Percentiles rank a stretch among this genome's conserved stretches.
Evolutionary conservation across 2,329 filamentous ascomycete species (phyloP).

Genomic region (Fusarium camptoceras): DNA sequence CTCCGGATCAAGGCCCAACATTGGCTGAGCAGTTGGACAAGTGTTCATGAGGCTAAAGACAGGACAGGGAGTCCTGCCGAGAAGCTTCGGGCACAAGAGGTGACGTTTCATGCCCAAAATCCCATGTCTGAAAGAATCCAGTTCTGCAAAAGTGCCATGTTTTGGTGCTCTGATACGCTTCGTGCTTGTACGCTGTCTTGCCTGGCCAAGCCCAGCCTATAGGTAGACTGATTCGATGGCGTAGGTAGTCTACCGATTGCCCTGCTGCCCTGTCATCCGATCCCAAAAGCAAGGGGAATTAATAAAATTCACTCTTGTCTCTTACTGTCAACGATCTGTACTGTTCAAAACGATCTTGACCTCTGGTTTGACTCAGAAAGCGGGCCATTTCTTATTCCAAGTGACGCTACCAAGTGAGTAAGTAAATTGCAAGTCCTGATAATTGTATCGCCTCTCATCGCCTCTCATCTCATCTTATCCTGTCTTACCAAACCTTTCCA

Average conservation of each 20-base stretch:
- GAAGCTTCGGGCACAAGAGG: conserved; percentile 16
- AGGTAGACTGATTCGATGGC: conserved; percentile 6
- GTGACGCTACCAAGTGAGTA: conserved; percentile 12
- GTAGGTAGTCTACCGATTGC: background rate
- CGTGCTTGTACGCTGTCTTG: background rate
- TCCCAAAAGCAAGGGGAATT: conserved; percentile 18
- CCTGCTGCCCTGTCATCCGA: conserved; percentile 27
- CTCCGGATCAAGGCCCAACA: conserved; percentile 13
- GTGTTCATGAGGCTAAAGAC: conserved; percentile 3
- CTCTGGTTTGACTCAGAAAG: conserved; percentile 26
- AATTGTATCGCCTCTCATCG: background rate
- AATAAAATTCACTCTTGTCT: conserved; percentile 19
- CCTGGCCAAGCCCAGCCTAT: background rate
- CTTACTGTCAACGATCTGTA: conserved; percentile 1
- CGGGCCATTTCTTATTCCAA: conserved; percentile 12
- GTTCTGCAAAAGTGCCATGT: conserved; percentile 42
- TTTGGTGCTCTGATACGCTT: conserved; percentile 4
- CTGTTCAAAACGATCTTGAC: conserved; percentile 2
- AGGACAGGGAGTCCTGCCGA: conserved; percentile 20
- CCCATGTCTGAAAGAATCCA: conserved; percentile 33
- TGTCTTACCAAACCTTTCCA: conserved; percentile 2
- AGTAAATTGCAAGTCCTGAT: conserved; percentile 12
- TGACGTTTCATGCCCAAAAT: conserved; percentile 31
- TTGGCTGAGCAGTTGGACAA: background rate
- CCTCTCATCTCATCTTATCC: background rate